Evolutionary conservation across 768 basidiomycete species (phyloP).

Genomic region (Dacryopinax primogenitus): DNA sequence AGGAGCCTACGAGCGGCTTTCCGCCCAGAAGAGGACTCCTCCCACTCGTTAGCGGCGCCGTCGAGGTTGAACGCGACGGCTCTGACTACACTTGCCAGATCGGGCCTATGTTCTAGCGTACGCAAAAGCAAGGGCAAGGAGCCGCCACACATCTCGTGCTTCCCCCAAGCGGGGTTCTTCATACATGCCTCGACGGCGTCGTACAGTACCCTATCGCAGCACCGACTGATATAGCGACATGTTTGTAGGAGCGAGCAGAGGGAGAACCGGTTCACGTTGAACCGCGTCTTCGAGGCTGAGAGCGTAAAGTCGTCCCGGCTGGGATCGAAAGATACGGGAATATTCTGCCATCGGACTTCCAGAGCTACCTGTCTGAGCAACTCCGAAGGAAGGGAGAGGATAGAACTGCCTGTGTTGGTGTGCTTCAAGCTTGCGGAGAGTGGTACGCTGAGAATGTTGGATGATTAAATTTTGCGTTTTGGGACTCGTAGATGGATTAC

Average conservation of each 20-base stretch:
- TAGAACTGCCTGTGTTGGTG: neutral
- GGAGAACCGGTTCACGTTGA: neutral
- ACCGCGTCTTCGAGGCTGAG: neutral
- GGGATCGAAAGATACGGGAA: neutral
- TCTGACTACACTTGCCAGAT: neutral
- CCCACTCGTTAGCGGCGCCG: neutral
- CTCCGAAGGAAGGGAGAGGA: neutral
- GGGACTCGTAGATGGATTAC: too few species aligned
- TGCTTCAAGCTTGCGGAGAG: neutral
- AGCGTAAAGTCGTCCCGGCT: neutral
- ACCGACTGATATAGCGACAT: neutral
- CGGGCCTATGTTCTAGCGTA: neutral
- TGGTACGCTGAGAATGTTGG: neutral
- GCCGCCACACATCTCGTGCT: neutral
- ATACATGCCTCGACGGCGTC: neutral
- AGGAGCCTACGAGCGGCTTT: neutral
- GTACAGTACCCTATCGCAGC: neutral
- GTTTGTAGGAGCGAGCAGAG: neutral
- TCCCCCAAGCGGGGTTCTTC: neutral
- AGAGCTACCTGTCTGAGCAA: neutral
- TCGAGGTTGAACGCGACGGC: neutral
- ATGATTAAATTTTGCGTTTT: neutral
- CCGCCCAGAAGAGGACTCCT: neutral
- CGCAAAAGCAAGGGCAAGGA: neutral
- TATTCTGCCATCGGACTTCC: neutral